A percentile compares a stretch with the other conserved stretches of the same genome.
Evolutionary conservation across 768 basidiomycete species (phyloP).

Genomic region (Podaxis pistillaris): DNA sequence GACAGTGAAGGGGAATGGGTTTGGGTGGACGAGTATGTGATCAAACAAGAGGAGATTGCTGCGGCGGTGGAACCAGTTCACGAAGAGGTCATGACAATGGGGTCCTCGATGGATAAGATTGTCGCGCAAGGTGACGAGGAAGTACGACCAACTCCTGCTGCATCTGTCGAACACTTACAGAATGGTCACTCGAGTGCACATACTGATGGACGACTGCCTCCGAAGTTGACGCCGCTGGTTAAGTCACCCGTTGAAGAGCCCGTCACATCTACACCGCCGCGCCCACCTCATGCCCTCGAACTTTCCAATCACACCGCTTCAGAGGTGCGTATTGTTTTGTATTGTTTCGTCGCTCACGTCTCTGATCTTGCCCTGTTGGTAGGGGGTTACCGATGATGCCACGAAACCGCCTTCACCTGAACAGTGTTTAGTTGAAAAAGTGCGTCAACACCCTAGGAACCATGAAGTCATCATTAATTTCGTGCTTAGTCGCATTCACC

Average conservation of each 20-base stretch:
- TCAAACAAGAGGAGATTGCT: slow-evolving; percentile 11
- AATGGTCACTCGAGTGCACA: not conserved
- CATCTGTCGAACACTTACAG: not conserved
- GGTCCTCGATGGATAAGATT: not conserved
- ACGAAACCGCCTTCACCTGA: not conserved
- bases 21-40: slow-evolving; percentile 16
- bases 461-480: not conserved
- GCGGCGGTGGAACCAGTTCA: not conserved
- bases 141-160: no score
- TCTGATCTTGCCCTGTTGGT: not conserved
- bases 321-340: not conserved
- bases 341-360: not conserved
- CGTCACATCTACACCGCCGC: not conserved
- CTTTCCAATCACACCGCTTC: not conserved
- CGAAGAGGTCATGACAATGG: not conserved
- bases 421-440: not conserved
- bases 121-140: not conserved
- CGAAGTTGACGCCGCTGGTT: not conserved
- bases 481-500: not conserved
- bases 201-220: not conserved
- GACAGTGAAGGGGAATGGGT: slow-evolving; percentile 20
- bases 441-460: not conserved
- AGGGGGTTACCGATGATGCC: not conserved
- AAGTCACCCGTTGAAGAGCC: not conserved
- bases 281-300: not conserved